Percentiles rank a stretch among this genome's conserved stretches.
Evolutionary conservation across 352 stramenopile species (phyloP).

Genomic region (Phytopythium chamaehyphon): DNA sequence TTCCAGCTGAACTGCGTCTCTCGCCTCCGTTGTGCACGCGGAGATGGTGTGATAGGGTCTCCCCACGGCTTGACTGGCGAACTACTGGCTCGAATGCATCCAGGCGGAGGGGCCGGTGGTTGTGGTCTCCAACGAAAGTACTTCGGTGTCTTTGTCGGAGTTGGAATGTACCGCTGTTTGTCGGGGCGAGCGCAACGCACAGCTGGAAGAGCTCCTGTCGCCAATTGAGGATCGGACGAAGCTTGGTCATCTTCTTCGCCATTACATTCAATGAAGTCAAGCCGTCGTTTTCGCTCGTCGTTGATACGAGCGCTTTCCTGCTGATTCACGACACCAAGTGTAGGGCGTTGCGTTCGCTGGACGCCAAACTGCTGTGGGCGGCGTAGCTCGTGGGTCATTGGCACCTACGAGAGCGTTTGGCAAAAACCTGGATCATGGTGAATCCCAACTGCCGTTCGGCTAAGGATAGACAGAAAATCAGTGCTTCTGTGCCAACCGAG

Average conservation of each 20-base stretch:
- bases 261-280: conserved; percentile 8
- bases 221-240: conserved; percentile 7
- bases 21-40: conserved; percentile 15
- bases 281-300: conserved; percentile 21
- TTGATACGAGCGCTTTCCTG: conserved; percentile 27
- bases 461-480: too few relatives aligned
- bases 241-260: conserved; percentile 7
- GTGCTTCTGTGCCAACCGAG: too few relatives aligned
- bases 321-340: conserved; percentile 47
- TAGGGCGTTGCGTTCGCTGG: conserved; percentile 26
- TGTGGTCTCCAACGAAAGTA: conserved; percentile 67
- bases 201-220: conserved; percentile 44
- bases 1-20: conserved; percentile 5
- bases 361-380: conserved; percentile 56
- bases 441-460: too few relatives aligned
- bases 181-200: conserved; percentile 36
- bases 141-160: conserved; percentile 41
- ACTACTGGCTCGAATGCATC: not conserved
- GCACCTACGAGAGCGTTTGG: too few relatives aligned
- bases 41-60: conserved; percentile 9
- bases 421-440: not conserved
- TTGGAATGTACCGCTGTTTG: conserved; percentile 33
- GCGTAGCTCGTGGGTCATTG: conserved; percentile 53
- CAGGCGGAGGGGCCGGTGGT: not conserved
- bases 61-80: conserved; percentile 2